phyloP scores from a whole-genome alignment of 805 yeast species.

The Kregervanrija fluxuum region DNA sequence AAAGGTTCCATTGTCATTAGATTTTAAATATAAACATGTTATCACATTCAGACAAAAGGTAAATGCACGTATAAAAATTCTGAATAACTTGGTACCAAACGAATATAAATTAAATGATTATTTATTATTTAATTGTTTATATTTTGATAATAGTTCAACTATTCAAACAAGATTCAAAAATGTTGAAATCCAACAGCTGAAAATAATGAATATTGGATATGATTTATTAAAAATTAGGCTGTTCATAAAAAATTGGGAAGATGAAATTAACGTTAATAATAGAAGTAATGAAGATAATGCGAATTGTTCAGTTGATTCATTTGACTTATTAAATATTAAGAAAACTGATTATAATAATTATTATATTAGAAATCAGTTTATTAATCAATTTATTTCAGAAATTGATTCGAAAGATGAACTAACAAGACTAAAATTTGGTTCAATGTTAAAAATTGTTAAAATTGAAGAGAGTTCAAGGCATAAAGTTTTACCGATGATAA shows the following conservation, averaged over 20 bases:
- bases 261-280: too few relatives aligned
- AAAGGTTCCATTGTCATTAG: constrained; percentile 1
- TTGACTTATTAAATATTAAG: too few relatives aligned
- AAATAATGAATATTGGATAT: constrained; percentile 9
- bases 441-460: constrained; percentile 10
- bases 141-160: constrained; percentile 7
- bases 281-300: too few relatives aligned
- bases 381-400: constrained; percentile 16
- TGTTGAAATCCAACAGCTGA: constrained; percentile 4
- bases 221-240: constrained; percentile 4
- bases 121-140: constrained; percentile 17
- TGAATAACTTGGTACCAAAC: constrained; percentile 18
- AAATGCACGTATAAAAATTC: constrained; percentile 16
- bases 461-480: constrained; percentile 14
- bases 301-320: too few relatives aligned
- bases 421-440: not conserved
- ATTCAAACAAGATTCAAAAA: constrained; percentile 2
- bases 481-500: constrained; percentile 14
- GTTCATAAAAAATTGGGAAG: not conserved
- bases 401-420: constrained; percentile 6
- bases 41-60: constrained; percentile 16
- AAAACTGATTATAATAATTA: constrained; percentile 2
- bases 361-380: constrained; percentile 14
- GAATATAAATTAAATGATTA: constrained; percentile 15
- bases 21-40: constrained; percentile 10